Percentiles rank a stretch among this genome's conserved stretches.
These are phyloP conservation scores for Mucor indicus DNA, from an alignment of 371 early-diverging fungal genomes.

Conservation along the genomic window DNA sequence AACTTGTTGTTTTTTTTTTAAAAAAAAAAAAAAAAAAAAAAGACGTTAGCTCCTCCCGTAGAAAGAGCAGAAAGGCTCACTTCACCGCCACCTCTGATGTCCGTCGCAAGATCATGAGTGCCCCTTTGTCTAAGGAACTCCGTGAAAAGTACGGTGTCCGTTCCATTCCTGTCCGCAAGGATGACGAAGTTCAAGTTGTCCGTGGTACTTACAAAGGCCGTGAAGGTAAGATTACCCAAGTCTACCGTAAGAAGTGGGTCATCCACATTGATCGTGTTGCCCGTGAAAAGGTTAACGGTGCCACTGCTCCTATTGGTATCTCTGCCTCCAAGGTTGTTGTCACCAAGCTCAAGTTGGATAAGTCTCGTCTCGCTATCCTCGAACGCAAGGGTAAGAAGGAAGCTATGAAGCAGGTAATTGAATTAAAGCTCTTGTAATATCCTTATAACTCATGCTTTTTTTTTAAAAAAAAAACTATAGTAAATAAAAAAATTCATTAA, in stretches of 20 bases:
- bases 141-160: slow-evolving; percentile 42
- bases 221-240: slow-evolving; percentile 94
- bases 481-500: background rate
- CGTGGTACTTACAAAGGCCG: slow-evolving; percentile 96
- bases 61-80: slow-evolving; percentile 98
- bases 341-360: slow-evolving; percentile 93
- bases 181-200: slow-evolving; percentile 95
- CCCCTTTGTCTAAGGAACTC: slow-evolving; percentile 96
- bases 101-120: slow-evolving; percentile 96
- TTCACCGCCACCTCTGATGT: slow-evolving; percentile 94
- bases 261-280: slow-evolving; percentile 96
- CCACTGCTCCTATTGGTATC: slow-evolving; percentile 89
- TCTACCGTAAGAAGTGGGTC: slow-evolving; percentile 98
- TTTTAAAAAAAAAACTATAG: background rate
- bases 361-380: slow-evolving; percentile 88
- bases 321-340: slow-evolving; percentile 98
- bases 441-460: no score
- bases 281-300: slow-evolving; percentile 97
- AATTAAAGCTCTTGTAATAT: background rate
- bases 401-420: slow-evolving; percentile 42
- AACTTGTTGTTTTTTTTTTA: no score
- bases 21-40: slow-evolving; percentile 11
- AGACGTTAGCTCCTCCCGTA: slow-evolving; percentile 92
- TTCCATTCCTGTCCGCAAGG: slow-evolving; percentile 95
- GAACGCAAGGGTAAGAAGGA: slow-evolving; percentile 71